These are phyloP conservation scores for Fraxinus sp. DNA, from an alignment of 305 asterid species.

Conservation along the genomic window DNA sequence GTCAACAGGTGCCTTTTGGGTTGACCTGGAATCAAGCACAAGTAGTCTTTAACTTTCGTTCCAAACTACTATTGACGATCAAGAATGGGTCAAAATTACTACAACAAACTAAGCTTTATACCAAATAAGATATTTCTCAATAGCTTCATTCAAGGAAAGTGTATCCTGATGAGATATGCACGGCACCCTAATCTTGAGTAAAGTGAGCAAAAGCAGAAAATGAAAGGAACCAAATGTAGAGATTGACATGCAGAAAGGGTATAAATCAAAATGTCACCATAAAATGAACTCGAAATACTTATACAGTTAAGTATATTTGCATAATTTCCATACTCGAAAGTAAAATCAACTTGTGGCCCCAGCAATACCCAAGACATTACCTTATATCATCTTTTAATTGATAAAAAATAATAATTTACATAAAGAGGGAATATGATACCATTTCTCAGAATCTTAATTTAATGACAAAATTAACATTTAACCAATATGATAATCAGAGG, in stretches of 20 bases:
- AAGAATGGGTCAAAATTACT: neutral
- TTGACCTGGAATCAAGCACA: constrained; percentile 58
- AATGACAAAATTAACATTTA: neutral
- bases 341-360: neutral
- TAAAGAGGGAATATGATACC: neutral
- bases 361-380: neutral
- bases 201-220: neutral
- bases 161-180: neutral
- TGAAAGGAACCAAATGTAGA: neutral
- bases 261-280: neutral
- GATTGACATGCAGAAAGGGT: neutral
- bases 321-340: neutral
- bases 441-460: neutral
- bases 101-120: neutral
- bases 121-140: neutral
- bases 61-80: constrained; percentile 9
- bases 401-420: neutral
- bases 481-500: neutral
- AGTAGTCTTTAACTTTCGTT: constrained; percentile 15
- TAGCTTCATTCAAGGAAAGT: neutral
- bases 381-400: neutral
- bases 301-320: neutral
- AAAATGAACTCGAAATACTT: neutral
- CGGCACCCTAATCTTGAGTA: neutral
- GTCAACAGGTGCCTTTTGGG: constrained; percentile 91